These are phyloP conservation scores for Dictyostelium firmibasis DNA, from an alignment of 78 protist species.

Conservation along the genomic window DNA sequence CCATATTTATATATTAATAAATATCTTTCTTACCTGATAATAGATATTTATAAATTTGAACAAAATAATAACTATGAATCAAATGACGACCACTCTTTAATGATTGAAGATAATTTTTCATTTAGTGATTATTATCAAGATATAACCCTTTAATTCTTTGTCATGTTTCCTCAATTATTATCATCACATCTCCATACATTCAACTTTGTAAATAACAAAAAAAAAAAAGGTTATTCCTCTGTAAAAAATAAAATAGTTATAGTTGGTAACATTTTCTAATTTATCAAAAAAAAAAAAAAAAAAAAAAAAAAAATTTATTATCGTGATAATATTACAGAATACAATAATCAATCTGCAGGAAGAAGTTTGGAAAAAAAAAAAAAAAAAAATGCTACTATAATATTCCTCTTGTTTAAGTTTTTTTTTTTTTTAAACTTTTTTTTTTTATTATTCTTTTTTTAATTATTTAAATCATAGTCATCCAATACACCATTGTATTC, in stretches of 20 bases:
- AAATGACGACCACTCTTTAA: slow-evolving; percentile 1
- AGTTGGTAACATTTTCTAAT: not conserved
- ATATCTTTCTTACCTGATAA: not conserved
- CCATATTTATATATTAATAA: not conserved
- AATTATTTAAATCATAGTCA: slow-evolving; percentile 42
- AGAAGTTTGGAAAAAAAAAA: too few species aligned
- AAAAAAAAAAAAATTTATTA: not conserved
- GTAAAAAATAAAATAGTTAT: slow-evolving; percentile 2
- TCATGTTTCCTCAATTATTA: not conserved
- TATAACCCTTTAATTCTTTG: not conserved
- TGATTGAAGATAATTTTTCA: slow-evolving; percentile 44
- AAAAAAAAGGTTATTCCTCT: not conserved
- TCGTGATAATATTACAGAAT: too few species aligned
- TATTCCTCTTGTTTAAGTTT: too few species aligned
- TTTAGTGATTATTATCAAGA: slow-evolving; percentile 32
- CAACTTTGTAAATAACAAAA: not conserved
- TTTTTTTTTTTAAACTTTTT: not conserved
- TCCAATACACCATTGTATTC: slow-evolving; percentile 42
- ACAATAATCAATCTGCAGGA: too few species aligned
- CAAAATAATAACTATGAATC: not conserved
- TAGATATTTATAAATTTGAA: not conserved
- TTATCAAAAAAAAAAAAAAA: not conserved
- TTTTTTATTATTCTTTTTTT: not conserved
- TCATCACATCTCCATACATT: not conserved
- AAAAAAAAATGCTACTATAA: too few species aligned